phyloP scores from a whole-genome alignment of 768 basidiomycete species.

The Leucocoprinus leucothites region DNA sequence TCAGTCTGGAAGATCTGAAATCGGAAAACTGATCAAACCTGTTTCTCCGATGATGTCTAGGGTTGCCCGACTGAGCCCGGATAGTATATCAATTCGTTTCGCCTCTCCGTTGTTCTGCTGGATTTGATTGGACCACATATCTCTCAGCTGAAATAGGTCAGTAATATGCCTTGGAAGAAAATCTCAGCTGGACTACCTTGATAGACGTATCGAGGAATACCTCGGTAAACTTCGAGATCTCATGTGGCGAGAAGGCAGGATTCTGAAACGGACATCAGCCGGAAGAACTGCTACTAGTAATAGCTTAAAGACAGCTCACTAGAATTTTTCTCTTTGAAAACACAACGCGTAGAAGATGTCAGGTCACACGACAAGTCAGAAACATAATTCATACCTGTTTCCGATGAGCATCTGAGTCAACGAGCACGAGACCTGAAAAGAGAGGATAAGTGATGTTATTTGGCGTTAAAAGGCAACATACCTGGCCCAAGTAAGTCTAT shows the following conservation, averaged over 20 bases:
- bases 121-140: conserved; percentile 40
- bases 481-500: conserved; percentile 41
- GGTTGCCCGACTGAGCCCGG: conserved; percentile 64
- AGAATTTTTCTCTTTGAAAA: neutral
- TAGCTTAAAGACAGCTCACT: neutral
- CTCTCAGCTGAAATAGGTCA: conserved; percentile 38
- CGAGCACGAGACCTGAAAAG: conserved; percentile 44
- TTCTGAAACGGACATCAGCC: conserved; percentile 33
- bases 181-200: conserved; percentile 28
- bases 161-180: too few species aligned
- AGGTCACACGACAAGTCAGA: neutral
- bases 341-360: neutral
- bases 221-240: conserved; percentile 51
- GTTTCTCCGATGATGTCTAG: conserved; percentile 75
- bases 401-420: conserved; percentile 40
- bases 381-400: conserved; percentile 30
- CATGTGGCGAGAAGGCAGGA: conserved; percentile 59
- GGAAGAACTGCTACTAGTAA: too few species aligned
- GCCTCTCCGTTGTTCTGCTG: conserved; percentile 20
- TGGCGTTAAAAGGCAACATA: neutral
- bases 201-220: conserved; percentile 52
- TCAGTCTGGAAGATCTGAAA: too few species aligned
- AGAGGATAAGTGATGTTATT: neutral
- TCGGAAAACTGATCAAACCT: conserved; percentile 30
- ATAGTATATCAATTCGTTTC: conserved; percentile 50